Evolutionary conservation across 2,329 filamentous ascomycete species (phyloP), one percentile per base, ranked within the genome.

Genomic region (Xylariaceae sp.): DNA sequence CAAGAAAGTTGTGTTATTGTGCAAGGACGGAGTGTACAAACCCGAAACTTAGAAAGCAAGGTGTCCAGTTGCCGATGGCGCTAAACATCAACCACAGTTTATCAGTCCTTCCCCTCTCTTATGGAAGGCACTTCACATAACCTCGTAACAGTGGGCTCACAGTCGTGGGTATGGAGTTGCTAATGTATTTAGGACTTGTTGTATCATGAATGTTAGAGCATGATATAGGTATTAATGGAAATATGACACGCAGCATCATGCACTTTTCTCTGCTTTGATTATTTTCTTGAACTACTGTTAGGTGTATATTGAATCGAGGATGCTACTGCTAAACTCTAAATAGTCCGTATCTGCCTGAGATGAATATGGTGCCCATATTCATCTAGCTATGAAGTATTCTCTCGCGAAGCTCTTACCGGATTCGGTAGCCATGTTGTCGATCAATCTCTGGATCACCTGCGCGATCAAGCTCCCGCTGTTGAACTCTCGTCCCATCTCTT

Each of bases 1-100:
- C 81, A 99, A 99, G 77, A 93, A 92, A 74, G 85, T 97, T n/a
- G 91, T 91, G 26, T 81, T 96, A 62, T 79, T 94, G 58, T 96
- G 93, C 76, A 91, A 91, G 70, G 92, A 96, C 71, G 92, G 87
- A 7, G 88, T 98, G 40, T 90, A 87, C 72, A 82, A 81, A 64
- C 84, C 84, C 43, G 78, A 83, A 56, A 58, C 64, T 61, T 70
- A 70, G 65, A 65, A 31, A 53, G 61, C 73, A 51, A 47, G 54
- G 48, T 24, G n/a, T 41, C 31, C 36, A 16, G 47, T 26, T 43
- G 33, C 26, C 29, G 29, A 28, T 28, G 28, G 37, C 31, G 19
- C 23, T n/a, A 4, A 21, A 39, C 34, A 29, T 4, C 6, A 50
- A 40, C 17, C 28, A 53, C 41, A 41, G 16, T n/a, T 29, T 31